Evolutionary conservation across 352 stramenopile genomes (phyloP), one percentile per base, ranked within the genome.

Genomic region (Hyaloperonospora brassicae): DNA sequence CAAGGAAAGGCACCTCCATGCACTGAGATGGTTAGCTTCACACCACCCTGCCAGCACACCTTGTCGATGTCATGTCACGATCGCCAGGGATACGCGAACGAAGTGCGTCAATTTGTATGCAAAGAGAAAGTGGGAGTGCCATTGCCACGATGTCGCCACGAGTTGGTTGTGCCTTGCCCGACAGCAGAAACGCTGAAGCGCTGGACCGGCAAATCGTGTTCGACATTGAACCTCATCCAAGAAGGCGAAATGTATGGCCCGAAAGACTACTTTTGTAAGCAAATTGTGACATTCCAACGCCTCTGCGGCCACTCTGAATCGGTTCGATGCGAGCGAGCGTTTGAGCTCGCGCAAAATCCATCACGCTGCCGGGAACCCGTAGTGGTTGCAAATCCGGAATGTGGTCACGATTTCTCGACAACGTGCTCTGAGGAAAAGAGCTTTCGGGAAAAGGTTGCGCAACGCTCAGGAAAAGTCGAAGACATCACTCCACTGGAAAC

Each of bases 71-170:
- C 73, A 39, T 95, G 84, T 40, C 82, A 91, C 22, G 49, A 70
- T 13, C 71, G 73, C 0, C 79, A 64, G 13, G 61, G 61, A 13
- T 72, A 80, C 45, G 36, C 55, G 0, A 57, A 2, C 8, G 54
- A 55, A 23, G 46, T 54, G 23, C 62, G 49, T 39, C 52, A 14
- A 22, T 88, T 84, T 64, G 40, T 77, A 3, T 85, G 76, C 59
- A 66, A 76, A 43, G 49, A 90, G 34, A 80, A 70, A 14, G 63
- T 91, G 9, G 66, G 56, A 14, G 35, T 78, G 17, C 47, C 60
- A 10, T 50, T 95, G 23, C 82, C 82, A 23, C 68, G 84, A 31
- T 95, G 84, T 51, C 76, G 73, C 2, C 84, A 93, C 35, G 52
- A 76, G n/a, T 61, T 56, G 7, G 59, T 45, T 25, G 55, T 89